Evolutionary conservation across 345 rosid species (phyloP), one percentile per base, ranked within the genome.

Genomic region (Brassica cretica): DNA sequence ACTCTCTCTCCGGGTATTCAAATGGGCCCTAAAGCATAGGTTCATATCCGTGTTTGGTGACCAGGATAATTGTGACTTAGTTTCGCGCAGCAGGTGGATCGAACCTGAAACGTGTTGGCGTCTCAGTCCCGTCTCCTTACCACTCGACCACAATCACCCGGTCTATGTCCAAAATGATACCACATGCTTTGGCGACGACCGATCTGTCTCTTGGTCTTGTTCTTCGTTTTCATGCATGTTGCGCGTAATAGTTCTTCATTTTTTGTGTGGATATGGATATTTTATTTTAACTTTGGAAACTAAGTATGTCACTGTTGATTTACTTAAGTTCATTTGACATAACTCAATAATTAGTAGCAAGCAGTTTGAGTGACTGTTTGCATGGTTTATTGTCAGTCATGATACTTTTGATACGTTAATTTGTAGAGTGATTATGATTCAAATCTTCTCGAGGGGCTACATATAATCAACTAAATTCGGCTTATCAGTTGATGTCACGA

Each of bases 91-190:
- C 24, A 21, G 24, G 24, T 21, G 24, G 24, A 21, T 21, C 24
- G 24, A 21, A 21, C 24, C 24, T 21, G 24, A 21, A 21, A 21
- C 24, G 24, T 21, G 24, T 21, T 21, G 24, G 24, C 24, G 24
- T 21, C 24, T 21, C 24, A 21, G 24, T 21, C 24, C 1, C 24
- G 24, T 21, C 24, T 21, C 24, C 1, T 21, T 21, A 21, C 24
- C 24, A 21, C 24, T 1, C 24, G 24, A 21, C 24, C 24, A 21
- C 24, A 21, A 21, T 21, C 24, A 21, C 24, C 24, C 24, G 24
- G 24, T 21, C 24, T 41, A 6, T 59, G 77, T 78, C 77, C 81
- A 66, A 59, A 71, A 66, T 59, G 46, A 64, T 37, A 44, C 72
- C 58, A 71, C 73, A 66, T 60, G 76, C 51, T 61, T 60, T 29